Evolutionary conservation across 2,329 filamentous ascomycete genomes (phyloP).

Genomic region (Talaromyces sp.): DNA sequence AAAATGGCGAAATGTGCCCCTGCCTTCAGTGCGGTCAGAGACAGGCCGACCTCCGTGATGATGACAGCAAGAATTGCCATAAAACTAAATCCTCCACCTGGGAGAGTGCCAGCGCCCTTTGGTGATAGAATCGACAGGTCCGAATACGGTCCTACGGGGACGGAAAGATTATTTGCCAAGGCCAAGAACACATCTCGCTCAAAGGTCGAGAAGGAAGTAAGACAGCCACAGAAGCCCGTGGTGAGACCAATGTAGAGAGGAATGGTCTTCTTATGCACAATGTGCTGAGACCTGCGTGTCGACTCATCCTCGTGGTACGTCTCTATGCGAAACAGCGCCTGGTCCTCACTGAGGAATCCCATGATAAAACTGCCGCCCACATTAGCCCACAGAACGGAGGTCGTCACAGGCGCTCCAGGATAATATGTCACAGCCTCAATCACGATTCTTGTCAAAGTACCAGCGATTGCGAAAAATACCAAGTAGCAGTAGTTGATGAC

Average conservation of each 20-base stretch:
- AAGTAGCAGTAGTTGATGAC: conserved; percentile 74
- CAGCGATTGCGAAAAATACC: conserved; percentile 75
- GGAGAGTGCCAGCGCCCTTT: conserved; percentile 31
- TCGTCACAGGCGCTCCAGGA: conserved; percentile 66
- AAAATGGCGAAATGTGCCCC: conserved; percentile 70
- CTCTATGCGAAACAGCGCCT: conserved; percentile 58
- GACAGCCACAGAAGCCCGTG: conserved; percentile 81
- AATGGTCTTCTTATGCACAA: conserved; percentile 71
- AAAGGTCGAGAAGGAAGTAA: conserved; percentile 85
- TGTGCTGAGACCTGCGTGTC: conserved; percentile 38
- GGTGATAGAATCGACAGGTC: not conserved
- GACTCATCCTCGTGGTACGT: conserved; percentile 31
- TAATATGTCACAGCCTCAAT: conserved; percentile 74
- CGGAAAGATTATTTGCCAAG: conserved; percentile 65
- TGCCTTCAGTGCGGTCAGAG: conserved; percentile 60
- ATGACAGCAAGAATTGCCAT: conserved; percentile 71
- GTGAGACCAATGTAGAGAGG: conserved; percentile 82
- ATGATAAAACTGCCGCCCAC: conserved; percentile 73
- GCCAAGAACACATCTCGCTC: conserved; percentile 77
- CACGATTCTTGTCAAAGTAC: conserved; percentile 76
- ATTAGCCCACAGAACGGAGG: conserved; percentile 79
- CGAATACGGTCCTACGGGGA: conserved; percentile 16
- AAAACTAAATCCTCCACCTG: conserved; percentile 73
- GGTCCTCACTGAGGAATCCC: conserved; percentile 78
- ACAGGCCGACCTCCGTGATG: conserved; percentile 67